Percentiles rank a stretch among this genome's conserved stretches.
Conservation (phyloP, 2,329 filamentous ascomycete genomes). For the Myotisia sp. region DNA sequence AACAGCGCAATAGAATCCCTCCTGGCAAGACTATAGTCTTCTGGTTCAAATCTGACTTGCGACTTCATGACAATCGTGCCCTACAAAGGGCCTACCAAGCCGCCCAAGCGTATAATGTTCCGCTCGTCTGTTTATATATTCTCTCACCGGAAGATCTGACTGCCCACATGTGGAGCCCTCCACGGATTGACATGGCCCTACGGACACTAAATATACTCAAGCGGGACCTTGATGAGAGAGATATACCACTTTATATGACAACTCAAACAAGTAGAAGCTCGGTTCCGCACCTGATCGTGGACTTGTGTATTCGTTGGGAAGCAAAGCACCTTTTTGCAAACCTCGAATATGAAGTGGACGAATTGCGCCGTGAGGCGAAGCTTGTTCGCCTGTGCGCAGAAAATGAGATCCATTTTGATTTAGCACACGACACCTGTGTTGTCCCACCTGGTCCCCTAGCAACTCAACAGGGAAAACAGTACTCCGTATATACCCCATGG, state of each 20-base stretch:
- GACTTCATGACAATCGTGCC: conserved; percentile 58
- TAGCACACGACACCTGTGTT: conserved; percentile 67
- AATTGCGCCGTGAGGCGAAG: conserved; percentile 60
- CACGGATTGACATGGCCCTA: conserved; percentile 68
- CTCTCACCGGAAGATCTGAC: conserved; percentile 72
- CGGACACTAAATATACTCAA: conserved; percentile 53
- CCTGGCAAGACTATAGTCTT: conserved; percentile 56
- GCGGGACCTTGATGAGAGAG: conserved; percentile 50
- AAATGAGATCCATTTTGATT: conserved; percentile 53
- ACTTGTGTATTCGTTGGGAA: conserved; percentile 56
- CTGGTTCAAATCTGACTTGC: conserved; percentile 80
- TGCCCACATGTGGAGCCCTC: conserved; percentile 60
- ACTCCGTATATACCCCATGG: conserved; percentile 76
- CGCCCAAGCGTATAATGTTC: conserved; percentile 53
- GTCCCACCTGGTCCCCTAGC: conserved; percentile 57
- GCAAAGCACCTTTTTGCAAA: conserved; percentile 66
- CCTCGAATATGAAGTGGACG: conserved; percentile 84
- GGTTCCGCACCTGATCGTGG: conserved; percentile 47
- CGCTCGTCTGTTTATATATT: conserved; percentile 63
- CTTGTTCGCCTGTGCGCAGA: conserved; percentile 49
- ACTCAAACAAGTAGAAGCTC: conserved; percentile 51
- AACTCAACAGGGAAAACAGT: conserved; percentile 59
- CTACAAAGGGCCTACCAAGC: conserved; percentile 52
- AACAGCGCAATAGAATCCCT: conserved; percentile 37
- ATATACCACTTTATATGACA: conserved; percentile 67